Base-by-base conservation (phyloP, 495 filamentous ascomycete genomes). In the Talaromyces borbonicus region DNA sequence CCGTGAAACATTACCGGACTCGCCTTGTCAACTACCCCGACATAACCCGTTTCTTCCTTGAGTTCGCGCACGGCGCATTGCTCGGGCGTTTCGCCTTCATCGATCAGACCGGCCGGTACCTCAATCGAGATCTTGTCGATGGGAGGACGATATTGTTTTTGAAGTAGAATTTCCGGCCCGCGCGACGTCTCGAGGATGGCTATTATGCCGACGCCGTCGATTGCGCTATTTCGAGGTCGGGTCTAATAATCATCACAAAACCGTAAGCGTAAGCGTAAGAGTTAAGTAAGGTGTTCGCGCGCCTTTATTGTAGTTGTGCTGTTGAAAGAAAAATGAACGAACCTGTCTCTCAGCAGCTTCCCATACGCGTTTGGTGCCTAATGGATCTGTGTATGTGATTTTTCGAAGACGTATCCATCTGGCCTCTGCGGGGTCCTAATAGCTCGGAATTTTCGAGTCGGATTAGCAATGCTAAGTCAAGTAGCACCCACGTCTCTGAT, bases 41-140 rank as follows among this genome's bases (percentile, higher is more conserved):
- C 75, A 59, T 92, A 96, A 4, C 92, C 92, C 0, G 92, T 95
- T 64, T 98, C 92, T 62, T 98, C 92, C 52, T 79, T 87, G 49
- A 98, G 70, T 57, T 96, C 90, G n/a, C 90, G 71, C 11, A 94
- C 72, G 6, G 90, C 90, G 44, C 84, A 84, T 49, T 84, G 61
- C 54, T 89, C 84, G 1, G 83, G 77, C 0, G 78, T 84, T 60
- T 95, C 90, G 23, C 77, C 79, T 6, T 79, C 81, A 63, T 96
- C 90, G 11, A 95, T 77, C 7, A 96, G 64, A 0, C 90, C 90
- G 3, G 90, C 90, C 0, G 90, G 90, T 2, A 93, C 72, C 57
- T 95, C 90, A 47, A 95, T 83, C 26, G 77, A 75, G 20, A 85
- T 67, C 50, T 83, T 84, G 52, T 85, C 78, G 31, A 93, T 68